Base-by-base conservation (phyloP, 441 rosid species). In the Adansonia rubrostipa region DNA sequence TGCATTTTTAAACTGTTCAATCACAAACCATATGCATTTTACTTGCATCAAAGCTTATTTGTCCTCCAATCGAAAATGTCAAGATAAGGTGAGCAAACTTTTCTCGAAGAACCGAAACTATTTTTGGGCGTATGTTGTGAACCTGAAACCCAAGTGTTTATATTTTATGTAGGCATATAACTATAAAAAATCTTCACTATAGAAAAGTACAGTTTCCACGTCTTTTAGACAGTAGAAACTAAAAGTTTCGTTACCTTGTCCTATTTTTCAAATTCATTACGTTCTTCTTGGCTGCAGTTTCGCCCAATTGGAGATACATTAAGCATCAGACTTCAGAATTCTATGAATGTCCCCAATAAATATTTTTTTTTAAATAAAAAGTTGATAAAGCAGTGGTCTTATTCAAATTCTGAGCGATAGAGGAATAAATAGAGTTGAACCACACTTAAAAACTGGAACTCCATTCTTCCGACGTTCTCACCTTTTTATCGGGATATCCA, bases 251-350 rank as follows among this genome's bases (percentile, higher is more conserved):
- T 11, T 20, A 93, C 98, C 97, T 92, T 90, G 87, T 96, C 99
- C 80, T 91, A 96, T 85, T 84, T 93, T 82, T 91, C 99, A 61
- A 92, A 96, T 65, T 96, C 98, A 1, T 90, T 98, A 82, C 99
- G 92, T 90, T 96, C 99, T 87, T 96, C 98, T 83, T 93, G 99
- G 90, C 97, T 96, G 88, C 99, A 96, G 87, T 96, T 96, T 74
- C 95, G 91, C 40, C 99, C 98, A 83, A 96, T 96, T 45, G 99
- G 99, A 76, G 98, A 96, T 77, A 96, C 95, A 82, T 96, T 96
- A 76, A 96, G 80, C 99, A 94, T 96, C 63, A 98, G 98, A 85
- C 88, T 96, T 66, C 98, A 91, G 85, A 96, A 96, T 80, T 96
- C 99, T 58, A 96, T 92, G 79, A 96, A 96, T 69, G 99, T 96